Conservation (phyloP, 1,139 yeast genomes). For the Eremothecium gossypii region DNA sequence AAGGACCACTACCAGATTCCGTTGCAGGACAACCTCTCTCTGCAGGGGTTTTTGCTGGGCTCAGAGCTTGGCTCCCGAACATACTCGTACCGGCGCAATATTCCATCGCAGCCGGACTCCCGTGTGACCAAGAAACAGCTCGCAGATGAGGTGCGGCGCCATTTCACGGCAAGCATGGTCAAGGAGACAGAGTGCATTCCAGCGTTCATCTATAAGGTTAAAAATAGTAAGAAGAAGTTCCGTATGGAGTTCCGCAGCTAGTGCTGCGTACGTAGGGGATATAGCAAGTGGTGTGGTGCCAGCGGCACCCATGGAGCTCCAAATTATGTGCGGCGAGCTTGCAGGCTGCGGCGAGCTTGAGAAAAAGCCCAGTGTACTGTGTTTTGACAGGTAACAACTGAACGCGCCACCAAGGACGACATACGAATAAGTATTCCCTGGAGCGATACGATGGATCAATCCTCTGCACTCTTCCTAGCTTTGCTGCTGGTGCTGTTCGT, state of each 20-base stretch:
- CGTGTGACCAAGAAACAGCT: slow-evolving; percentile 23
- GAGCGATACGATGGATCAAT: slow-evolving; percentile 10
- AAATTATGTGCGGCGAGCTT: too few species aligned
- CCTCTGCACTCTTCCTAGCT: slow-evolving; percentile 18
- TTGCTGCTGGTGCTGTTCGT: slow-evolving; percentile 20
- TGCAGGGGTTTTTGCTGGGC: slow-evolving; percentile 26
- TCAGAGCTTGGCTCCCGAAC: slow-evolving; percentile 28
- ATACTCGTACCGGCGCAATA: slow-evolving; percentile 20
- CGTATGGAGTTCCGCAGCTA: slow-evolving; percentile 25
- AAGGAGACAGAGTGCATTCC: slow-evolving; percentile 29
- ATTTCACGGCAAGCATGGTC: slow-evolving; percentile 20
- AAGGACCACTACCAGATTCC: slow-evolving; percentile 26
- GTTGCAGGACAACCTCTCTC: slow-evolving; percentile 24
- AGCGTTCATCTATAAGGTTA: slow-evolving; percentile 30
- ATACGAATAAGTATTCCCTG: too few species aligned
- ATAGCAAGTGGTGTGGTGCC: too few species aligned
- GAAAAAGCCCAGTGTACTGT: too few species aligned
- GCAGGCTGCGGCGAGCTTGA: too few species aligned
- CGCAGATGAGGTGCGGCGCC: slow-evolving; percentile 23
- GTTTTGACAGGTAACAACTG: too few species aligned
- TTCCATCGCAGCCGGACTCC: slow-evolving; percentile 15
- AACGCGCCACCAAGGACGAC: too few species aligned
- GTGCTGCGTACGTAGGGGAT: too few species aligned
- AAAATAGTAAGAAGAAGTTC: slow-evolving; percentile 25
- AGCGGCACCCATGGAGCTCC: too few species aligned